Evolutionary conservation across 805 yeast species (phyloP).

Genomic region (Yamadazyma ubonensis): DNA sequence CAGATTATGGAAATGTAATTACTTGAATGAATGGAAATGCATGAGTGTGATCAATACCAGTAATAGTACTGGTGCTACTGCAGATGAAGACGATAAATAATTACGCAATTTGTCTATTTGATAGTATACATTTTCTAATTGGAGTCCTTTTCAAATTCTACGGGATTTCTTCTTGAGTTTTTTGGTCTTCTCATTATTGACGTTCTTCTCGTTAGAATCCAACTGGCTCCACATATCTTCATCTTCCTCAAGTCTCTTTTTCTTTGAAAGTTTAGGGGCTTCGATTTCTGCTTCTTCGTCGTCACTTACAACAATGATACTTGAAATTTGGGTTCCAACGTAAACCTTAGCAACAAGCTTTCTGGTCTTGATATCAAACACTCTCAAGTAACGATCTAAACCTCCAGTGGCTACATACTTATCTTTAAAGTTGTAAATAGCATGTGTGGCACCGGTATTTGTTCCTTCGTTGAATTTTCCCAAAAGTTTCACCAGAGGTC

Average conservation of each 20-base stretch:
- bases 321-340: conserved; percentile 67
- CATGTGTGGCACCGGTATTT: conserved; percentile 71
- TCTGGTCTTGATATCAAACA: conserved; percentile 62
- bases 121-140: neutral
- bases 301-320: conserved; percentile 47
- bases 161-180: conserved; percentile 24
- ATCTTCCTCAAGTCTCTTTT: conserved; percentile 28
- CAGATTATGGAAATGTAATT: conserved; percentile 87
- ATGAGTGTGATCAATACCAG: conserved; percentile 61
- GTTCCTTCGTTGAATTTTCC: conserved; percentile 59
- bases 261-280: conserved; percentile 13
- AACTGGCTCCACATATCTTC: conserved; percentile 42
- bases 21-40: conserved; percentile 84
- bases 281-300: conserved; percentile 38
- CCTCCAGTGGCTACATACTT: conserved; percentile 73
- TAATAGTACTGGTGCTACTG: conserved; percentile 21
- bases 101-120: too few relatives aligned
- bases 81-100: conserved; percentile 13
- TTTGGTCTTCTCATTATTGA: neutral
- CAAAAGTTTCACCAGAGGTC: conserved; percentile 49
- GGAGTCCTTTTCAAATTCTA: conserved; percentile 16
- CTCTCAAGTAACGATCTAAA: conserved; percentile 81
- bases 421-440: conserved; percentile 47
- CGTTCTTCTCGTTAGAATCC: conserved; percentile 13
- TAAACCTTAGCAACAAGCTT: conserved; percentile 68